Evolutionary conservation across 2,329 filamentous ascomycete species (phyloP), one percentile per base, ranked within the genome.

Genomic region (Cordyceps farinosa): DNA sequence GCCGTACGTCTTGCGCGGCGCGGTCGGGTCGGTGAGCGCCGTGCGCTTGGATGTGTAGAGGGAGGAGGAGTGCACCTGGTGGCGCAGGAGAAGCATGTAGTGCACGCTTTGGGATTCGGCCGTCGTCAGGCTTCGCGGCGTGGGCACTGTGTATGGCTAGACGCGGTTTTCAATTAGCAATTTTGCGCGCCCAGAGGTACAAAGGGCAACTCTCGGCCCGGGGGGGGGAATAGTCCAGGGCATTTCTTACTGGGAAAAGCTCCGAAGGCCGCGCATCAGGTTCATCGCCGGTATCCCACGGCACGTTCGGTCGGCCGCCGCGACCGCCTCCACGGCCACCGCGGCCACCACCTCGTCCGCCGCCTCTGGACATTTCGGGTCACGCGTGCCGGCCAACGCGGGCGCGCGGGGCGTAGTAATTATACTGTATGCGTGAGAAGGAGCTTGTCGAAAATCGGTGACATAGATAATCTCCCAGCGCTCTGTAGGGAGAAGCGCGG

Each of bases 231-330:
- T n/a, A 2, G 38, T 2, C 4, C 9, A 9, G 22, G 22, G 22
- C 22, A 22, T 3, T n/a, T 69, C 80, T 65, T 72, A 85, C 83
- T 0, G 84, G 84, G 65, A 87, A 87, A 10, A 84, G 80, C 67
- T 87, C 84, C n/a, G 82, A 82, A 7, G 84, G 84, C 38, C 82
- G 78, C 58, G 80, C 80, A 70, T 85, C 82, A 9, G 82, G 80
- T 66, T 86, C 84, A 66, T 84, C 82, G 47, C 79, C 76, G 22
- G 74, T 78, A 51, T 80, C 79, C 80, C 83, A 86, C 0, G 83
- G 80, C 61, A 84, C 77, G 34, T 79, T 78, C 11, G 78, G 79
- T 22, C 78, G 72, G 53, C 80, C 78, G 51, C 76, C 77, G 58
- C 80, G 71, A n/a, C 77, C 76, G 53, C 80, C 80, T 61, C 81